phyloP scores from a whole-genome alignment of 768 basidiomycete species.

The Amanita muscaria region DNA sequence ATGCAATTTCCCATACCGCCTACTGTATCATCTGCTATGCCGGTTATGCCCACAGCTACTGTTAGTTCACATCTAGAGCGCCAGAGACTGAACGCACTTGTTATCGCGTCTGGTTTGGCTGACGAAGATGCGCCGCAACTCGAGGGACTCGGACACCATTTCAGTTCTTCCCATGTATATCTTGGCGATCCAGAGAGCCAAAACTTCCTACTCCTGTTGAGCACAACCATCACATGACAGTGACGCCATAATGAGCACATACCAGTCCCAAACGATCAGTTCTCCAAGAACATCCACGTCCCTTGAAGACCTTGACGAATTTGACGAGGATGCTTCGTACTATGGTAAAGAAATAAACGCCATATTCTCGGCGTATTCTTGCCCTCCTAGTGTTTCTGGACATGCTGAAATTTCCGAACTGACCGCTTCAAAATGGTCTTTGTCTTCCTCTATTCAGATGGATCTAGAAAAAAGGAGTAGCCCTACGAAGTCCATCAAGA shows the following conservation, averaged over 20 bases:
- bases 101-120: constrained; percentile 7
- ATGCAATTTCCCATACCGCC: too few species aligned
- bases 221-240: background rate
- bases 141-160: background rate
- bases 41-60: too few species aligned
- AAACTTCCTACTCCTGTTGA: background rate
- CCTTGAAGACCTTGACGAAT: constrained; percentile 4
- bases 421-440: constrained; percentile 6
- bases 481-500: constrained; percentile 1
- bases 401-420: background rate
- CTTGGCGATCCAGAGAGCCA: background rate
- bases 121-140: constrained; percentile 3
- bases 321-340: constrained; percentile 8
- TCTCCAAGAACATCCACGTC: constrained; percentile 4
- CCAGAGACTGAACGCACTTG: constrained; percentile 7
- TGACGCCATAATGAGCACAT: background rate
- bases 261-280: background rate
- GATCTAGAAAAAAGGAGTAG: constrained; percentile 1
- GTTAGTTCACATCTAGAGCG: constrained; percentile 1
- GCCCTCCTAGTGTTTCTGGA: background rate
- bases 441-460: constrained; percentile 7
- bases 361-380: constrained; percentile 5
- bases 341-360: constrained; percentile 6
- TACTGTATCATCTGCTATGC: too few species aligned
- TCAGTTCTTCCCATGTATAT: constrained; percentile 1